Evolutionary conservation across 1,284 basidiomycete genomes (phyloP).

Genomic region (Malassezia nana): DNA sequence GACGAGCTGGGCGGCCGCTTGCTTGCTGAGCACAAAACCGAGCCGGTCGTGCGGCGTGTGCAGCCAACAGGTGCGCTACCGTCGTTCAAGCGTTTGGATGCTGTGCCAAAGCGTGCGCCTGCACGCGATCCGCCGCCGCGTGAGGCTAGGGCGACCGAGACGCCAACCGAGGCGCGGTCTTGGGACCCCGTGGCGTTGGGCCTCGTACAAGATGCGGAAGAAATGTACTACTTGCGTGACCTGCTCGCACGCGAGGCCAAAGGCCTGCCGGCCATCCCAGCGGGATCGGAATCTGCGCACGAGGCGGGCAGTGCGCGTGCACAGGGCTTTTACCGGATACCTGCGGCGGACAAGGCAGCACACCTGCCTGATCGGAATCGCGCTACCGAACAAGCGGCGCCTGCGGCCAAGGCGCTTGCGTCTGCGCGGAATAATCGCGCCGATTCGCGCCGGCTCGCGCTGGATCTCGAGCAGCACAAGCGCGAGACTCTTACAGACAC

Average conservation of each 20-base stretch:
- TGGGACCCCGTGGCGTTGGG: conserved; percentile 25
- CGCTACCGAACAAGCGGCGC: conserved; percentile 49
- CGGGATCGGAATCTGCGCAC: conserved; percentile 50
- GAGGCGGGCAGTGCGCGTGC: conserved; percentile 73
- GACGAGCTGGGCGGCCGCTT: conserved; percentile 50
- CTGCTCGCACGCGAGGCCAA: conserved; percentile 52
- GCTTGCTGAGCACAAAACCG: conserved; percentile 20
- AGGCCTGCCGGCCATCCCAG: conserved; percentile 21
- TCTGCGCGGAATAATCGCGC: conserved; percentile 85
- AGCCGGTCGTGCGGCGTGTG: neutral
- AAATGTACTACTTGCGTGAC: conserved; percentile 71
- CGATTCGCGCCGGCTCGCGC: conserved; percentile 79
- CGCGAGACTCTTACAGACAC: conserved; percentile 53
- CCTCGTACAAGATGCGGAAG: conserved; percentile 79
- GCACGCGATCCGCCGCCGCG: neutral
- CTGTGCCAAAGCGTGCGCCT: conserved; percentile 22
- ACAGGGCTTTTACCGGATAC: conserved; percentile 89
- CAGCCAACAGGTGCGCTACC: neutral
- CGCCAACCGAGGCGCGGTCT: neutral
- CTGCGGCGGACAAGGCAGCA: conserved; percentile 77
- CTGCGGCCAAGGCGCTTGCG: conserved; percentile 53
- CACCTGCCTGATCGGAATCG: conserved; percentile 61
- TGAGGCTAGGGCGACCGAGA: neutral
- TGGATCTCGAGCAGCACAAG: conserved; percentile 91
- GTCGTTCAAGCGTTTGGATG: conserved; percentile 17